Evolutionary conservation across 306 rosid genomes (phyloP).

Genomic region (Lupinus albus): DNA sequence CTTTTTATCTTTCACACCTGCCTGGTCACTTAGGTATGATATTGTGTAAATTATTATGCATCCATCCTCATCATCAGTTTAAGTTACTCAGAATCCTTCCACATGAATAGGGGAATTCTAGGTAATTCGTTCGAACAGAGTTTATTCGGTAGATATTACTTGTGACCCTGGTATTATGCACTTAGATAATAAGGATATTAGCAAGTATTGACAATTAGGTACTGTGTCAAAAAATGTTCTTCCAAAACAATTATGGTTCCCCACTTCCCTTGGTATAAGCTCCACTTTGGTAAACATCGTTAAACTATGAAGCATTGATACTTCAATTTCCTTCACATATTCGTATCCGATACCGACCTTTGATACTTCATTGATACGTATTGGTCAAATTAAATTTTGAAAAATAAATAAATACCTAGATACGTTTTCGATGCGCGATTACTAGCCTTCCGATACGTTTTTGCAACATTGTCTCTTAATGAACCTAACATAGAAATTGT

Average conservation of each 20-base stretch:
- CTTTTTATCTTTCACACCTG: conserved; percentile 87
- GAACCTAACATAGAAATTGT: too few relatives aligned
- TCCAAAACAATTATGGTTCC: conserved; percentile 14
- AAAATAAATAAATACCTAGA: too few relatives aligned
- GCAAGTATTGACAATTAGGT: conserved; percentile 19
- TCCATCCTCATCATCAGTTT: conserved; percentile 28
- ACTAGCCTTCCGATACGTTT: too few relatives aligned
- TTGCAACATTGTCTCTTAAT: too few relatives aligned
- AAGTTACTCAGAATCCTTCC: conserved; percentile 6
- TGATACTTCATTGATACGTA: too few relatives aligned
- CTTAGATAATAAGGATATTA: background rate
- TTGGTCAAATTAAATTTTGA: too few relatives aligned
- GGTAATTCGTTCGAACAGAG: conserved; percentile 6
- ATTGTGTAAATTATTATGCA: background rate
- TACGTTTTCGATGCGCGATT: too few relatives aligned
- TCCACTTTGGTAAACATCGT: background rate
- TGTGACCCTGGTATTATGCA: conserved; percentile 12
- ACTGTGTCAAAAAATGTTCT: conserved; percentile 18
- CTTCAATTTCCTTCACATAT: too few relatives aligned
- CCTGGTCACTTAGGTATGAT: conserved; percentile 84
- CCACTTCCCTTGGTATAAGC: conserved; percentile 4
- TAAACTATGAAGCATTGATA: too few relatives aligned
- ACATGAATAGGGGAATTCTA: conserved; percentile 2
- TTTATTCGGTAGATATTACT: conserved; percentile 10
- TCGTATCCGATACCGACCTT: too few relatives aligned